Base-by-base conservation (phyloP, 768 basidiomycete species). In the Clitopilus hobsonii region DNA sequence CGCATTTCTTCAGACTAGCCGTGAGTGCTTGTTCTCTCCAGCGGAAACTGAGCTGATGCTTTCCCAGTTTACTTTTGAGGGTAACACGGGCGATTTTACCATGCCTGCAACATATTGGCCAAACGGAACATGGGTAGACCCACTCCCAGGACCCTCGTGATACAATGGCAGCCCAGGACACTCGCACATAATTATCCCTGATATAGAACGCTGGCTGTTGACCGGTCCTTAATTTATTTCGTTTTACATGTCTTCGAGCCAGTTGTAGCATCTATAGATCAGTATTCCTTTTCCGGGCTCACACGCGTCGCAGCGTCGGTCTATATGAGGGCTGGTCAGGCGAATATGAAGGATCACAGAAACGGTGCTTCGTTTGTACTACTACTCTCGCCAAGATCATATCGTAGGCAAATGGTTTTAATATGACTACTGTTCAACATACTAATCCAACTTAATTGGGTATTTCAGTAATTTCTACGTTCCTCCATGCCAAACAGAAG, bases 71-170 rank as follows among this genome's bases (percentile, higher is more conserved):
- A 77, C 74, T 16, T 77, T 64, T 14, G 61, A 67, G 1, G 77
- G 74, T 16, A 63, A 60, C 16, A 65, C 79, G 10, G 91, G 89
- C 14, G 91, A 93, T 68, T 94, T 88, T 61, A 91, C 92, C 0
- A 88, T 80, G 74, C 77, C 91, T 5, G 90, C 88, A 6, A 84
- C 80, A 3, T 70, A 89, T 51, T 87, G 82, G 76, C 82, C 85
- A 2, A 93, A 94, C 65, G 88, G 88, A 51, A 91, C 89, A 14
- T 94, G 89, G 89, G 75, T 83, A 38, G 79, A 91, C 65, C 84
- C 93, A 22, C 68, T 74, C 18, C 74, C 83, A 10, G 92, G 91
- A n/a, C 75, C 87, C 49, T 85, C 88, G 26, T 73, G 57, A 63
- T 48, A 50, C 3, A 23, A 29, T 24, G 29, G 49, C 45, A 53